phyloP scores from a whole-genome alignment of 345 rosid genomes.

The Dipteronia sinensis region DNA sequence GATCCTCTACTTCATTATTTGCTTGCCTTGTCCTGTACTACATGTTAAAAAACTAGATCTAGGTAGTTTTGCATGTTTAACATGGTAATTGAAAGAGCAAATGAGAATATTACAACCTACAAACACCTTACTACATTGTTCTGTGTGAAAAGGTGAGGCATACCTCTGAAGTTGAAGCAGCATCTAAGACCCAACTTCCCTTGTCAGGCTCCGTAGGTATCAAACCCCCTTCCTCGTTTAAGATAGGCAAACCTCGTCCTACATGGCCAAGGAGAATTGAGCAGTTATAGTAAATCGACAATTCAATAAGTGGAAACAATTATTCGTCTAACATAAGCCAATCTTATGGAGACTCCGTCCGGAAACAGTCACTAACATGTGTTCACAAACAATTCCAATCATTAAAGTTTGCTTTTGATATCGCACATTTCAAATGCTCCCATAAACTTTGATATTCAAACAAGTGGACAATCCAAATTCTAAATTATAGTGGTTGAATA shows the following conservation, averaged over 20 bases:
- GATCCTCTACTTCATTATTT: not conserved
- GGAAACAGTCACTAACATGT: not conserved
- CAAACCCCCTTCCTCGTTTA: constrained; percentile 85
- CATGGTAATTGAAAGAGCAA: not conserved
- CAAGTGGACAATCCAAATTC: constrained; percentile 2
- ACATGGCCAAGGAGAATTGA: constrained; percentile 7
- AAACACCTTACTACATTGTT: not conserved
- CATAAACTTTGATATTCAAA: not conserved
- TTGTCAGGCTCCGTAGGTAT: constrained; percentile 53
- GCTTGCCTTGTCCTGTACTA: not conserved
- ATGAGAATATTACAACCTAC: not conserved
- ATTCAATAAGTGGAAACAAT: constrained; percentile 1
- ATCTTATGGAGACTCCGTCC: not conserved
- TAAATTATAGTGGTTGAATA: not conserved
- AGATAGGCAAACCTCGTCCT: constrained; percentile 84
- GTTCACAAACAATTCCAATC: not conserved
- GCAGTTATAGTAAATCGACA: not conserved
- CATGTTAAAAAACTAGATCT: not conserved
- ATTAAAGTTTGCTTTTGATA: not conserved
- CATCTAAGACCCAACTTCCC: constrained; percentile 59
- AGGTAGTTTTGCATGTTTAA: not conserved
- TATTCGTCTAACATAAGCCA: constrained; percentile 4
- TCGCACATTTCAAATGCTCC: not conserved
- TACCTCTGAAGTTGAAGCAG: constrained; percentile 69
- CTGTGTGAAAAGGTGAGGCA: constrained; percentile 3